phyloP scores from a whole-genome alignment of 331 rosid genomes.

The Quercus tomentella region DNA sequence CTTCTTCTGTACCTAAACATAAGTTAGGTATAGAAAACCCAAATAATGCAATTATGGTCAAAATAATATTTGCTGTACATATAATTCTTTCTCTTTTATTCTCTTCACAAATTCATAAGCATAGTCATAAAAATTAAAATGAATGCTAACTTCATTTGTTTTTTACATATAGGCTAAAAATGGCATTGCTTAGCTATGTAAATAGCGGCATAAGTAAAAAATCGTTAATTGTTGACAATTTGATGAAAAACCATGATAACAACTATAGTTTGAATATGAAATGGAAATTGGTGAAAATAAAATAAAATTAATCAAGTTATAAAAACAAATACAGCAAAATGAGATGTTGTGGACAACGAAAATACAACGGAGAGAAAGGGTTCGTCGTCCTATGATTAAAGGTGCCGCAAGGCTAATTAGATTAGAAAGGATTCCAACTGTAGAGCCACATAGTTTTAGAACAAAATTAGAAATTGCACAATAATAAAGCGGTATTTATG shows the following conservation, averaged over 20 bases:
- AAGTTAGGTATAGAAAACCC: neutral
- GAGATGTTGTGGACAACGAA: too few relatives aligned
- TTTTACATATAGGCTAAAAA: neutral
- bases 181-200: neutral
- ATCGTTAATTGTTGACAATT: neutral
- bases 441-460: too few relatives aligned
- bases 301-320: too few relatives aligned
- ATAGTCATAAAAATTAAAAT: neutral
- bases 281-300: too few relatives aligned
- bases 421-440: too few relatives aligned
- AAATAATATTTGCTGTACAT: neutral
- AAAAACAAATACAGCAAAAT: too few relatives aligned
- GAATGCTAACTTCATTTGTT: neutral
- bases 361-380: too few relatives aligned
- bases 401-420: too few relatives aligned
- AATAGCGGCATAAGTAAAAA: neutral
- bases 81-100: neutral
- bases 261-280: too few relatives aligned
- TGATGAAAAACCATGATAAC: neutral
- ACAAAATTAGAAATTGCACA: too few relatives aligned
- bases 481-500: too few relatives aligned
- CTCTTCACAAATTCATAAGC: neutral
- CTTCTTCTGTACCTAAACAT: neutral
- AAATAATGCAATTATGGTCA: neutral
- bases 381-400: too few relatives aligned